Percentiles rank a stretch among this genome's conserved stretches.
Conservation (phyloP, 208 protist genomes). For the Porcisia hertigi region DNA sequence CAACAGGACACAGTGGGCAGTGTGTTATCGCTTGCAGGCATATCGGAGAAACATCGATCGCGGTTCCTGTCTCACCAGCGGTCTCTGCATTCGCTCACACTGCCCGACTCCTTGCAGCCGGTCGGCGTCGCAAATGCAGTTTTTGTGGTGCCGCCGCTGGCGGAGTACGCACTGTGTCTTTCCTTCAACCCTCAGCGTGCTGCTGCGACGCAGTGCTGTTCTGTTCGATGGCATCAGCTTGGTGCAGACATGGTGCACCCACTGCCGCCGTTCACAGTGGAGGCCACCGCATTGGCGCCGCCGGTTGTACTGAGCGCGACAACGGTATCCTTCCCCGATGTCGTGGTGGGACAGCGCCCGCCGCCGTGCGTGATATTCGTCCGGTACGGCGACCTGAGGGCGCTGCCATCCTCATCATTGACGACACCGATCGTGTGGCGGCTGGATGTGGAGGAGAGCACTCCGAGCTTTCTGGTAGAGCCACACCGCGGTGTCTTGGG, state of each 20-base stretch:
- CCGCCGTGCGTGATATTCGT: conserved; percentile 46
- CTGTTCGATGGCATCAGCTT: conserved; percentile 68
- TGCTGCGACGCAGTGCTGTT: conserved; percentile 27
- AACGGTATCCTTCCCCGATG: conserved; percentile 46
- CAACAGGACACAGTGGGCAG: conserved; percentile 7
- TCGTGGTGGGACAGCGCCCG: conserved; percentile 57
- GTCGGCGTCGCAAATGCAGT: not conserved
- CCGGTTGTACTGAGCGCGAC: conserved; percentile 37
- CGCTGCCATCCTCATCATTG: conserved; percentile 18
- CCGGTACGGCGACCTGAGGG: conserved; percentile 37
- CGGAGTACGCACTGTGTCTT: conserved; percentile 28
- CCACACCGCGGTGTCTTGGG: conserved; percentile 53
- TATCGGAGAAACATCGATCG: conserved; percentile 14
- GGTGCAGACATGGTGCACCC: conserved; percentile 71
- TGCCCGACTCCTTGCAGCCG: conserved; percentile 4
- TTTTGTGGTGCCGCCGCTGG: conserved; percentile 28
- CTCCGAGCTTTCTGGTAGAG: conserved; percentile 65
- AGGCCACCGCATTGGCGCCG: conserved; percentile 38
- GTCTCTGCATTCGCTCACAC: conserved; percentile 13
- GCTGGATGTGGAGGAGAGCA: conserved; percentile 13
- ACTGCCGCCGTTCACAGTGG: conserved; percentile 64
- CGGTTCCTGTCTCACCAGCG: conserved; percentile 18
- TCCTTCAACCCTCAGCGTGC: conserved; percentile 22
- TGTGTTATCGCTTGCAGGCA: not conserved
- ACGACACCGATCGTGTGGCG: conserved; percentile 24